Conservation (phyloP, 2,329 filamentous ascomycete genomes). For the Aspergillus cejpii region DNA sequence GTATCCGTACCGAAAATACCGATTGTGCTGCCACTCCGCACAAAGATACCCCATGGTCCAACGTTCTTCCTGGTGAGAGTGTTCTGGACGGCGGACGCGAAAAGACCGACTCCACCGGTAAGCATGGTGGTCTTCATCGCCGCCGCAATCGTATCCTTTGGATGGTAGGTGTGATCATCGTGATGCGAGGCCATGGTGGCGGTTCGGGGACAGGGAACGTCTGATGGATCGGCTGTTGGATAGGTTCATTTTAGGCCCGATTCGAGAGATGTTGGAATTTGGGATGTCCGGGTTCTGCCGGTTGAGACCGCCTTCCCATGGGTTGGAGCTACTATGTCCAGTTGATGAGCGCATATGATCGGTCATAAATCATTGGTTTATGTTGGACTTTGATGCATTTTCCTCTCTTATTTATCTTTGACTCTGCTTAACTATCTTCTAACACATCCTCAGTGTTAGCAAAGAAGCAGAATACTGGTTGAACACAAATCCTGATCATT, state of each 20-base stretch:
- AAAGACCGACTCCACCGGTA: conserved; percentile 61
- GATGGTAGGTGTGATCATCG: conserved; percentile 55
- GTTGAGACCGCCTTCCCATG: conserved; percentile 18
- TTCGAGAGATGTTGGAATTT: conserved; percentile 23
- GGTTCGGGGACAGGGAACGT: conserved; percentile 17
- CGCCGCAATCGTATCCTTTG: conserved; percentile 66
- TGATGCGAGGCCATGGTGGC: conserved; percentile 45
- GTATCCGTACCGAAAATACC: conserved; percentile 54
- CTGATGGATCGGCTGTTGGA: conserved; percentile 23
- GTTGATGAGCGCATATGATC: conserved; percentile 7
- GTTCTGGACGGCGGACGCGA: conserved; percentile 76
- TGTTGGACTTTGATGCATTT: neutral
- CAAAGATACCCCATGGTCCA: conserved; percentile 72
- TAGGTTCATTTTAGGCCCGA: conserved; percentile 18
- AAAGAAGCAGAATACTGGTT: neutral
- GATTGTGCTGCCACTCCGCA: conserved; percentile 68
- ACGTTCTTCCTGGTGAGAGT: conserved; percentile 76
- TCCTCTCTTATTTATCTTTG: too few species aligned
- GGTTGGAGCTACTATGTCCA: conserved; percentile 16
- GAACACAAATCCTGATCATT: conserved; percentile 16
- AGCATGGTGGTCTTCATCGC: conserved; percentile 59
- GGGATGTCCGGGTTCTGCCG: conserved; percentile 25
- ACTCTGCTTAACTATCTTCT: too few species aligned
- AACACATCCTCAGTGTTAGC: too few species aligned
- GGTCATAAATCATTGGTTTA: conserved; percentile 1